Conservation (phyloP, 2,329 filamentous ascomycete genomes). For the Alternaria sp. region DNA sequence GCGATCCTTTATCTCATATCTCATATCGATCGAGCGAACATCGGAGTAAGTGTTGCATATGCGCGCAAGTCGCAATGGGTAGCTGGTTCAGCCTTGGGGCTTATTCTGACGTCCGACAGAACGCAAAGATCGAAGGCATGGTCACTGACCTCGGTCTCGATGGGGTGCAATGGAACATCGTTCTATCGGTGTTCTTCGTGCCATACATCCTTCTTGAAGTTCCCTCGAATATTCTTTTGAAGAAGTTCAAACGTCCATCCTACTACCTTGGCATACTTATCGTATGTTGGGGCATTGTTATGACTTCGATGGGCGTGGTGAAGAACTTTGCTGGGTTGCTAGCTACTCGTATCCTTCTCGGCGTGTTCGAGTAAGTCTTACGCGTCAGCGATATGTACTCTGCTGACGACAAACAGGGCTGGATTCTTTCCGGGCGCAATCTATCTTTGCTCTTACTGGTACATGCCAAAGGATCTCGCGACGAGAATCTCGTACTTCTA, state of each 20-base stretch:
- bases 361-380: constrained; percentile 27
- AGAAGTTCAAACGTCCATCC: background rate
- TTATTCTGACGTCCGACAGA: constrained; percentile 26
- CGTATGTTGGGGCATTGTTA: background rate
- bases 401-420: constrained; percentile 16
- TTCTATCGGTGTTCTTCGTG: constrained; percentile 68
- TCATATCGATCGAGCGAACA: constrained; percentile 69
- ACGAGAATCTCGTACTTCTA: constrained; percentile 49
- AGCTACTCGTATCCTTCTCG: background rate
- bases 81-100: background rate
- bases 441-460: constrained; percentile 47
- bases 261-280: background rate
- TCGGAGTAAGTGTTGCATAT: constrained; percentile 53
- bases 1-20: constrained; percentile 55
- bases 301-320: background rate
- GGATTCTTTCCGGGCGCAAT: constrained; percentile 49
- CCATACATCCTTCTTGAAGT: constrained; percentile 50
- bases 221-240: constrained; percentile 54
- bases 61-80: background rate
- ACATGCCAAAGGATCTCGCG: constrained; percentile 48
- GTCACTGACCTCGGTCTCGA: constrained; percentile 64
- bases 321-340: background rate
- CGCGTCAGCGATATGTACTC: too few species aligned
- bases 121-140: constrained; percentile 70
- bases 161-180: constrained; percentile 54